Evolutionary conservation across 1,139 yeast genomes (phyloP).

Genomic region (Debaryomyces sp.): DNA sequence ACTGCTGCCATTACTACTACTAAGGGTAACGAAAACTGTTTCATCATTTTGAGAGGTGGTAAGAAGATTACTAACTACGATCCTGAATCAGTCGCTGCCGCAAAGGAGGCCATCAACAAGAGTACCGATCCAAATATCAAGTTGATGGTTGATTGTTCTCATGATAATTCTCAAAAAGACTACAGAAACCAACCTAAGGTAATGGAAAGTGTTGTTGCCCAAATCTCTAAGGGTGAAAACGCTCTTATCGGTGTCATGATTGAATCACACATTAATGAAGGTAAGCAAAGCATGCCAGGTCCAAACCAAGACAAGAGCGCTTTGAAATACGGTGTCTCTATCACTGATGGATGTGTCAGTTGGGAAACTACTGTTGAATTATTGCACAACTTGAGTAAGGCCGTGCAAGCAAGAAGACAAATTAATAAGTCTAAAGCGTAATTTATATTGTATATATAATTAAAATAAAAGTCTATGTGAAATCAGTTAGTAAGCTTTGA

Average conservation of each 20-base stretch:
- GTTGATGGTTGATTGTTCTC: constrained; percentile 95
- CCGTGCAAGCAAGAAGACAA: constrained; percentile 79
- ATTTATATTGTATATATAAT: constrained; percentile 1
- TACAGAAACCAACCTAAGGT: constrained; percentile 94
- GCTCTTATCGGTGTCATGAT: constrained; percentile 92
- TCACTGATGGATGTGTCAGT: constrained; percentile 94
- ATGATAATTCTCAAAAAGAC: constrained; percentile 94
- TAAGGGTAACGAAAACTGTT: constrained; percentile 87
- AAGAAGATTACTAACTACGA: constrained; percentile 92
- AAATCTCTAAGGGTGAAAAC: constrained; percentile 78
- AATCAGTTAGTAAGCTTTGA: background rate
- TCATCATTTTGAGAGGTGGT: constrained; percentile 94
- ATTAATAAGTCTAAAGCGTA: constrained; percentile 14
- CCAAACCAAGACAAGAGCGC: constrained; percentile 60
- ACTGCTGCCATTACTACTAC: constrained; percentile 95
- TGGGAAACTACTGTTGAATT: constrained; percentile 88
- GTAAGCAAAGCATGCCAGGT: constrained; percentile 81
- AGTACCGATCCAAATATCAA: constrained; percentile 47
- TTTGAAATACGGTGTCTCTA: constrained; percentile 92
- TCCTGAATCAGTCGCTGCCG: constrained; percentile 71
- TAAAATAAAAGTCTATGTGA: constrained; percentile 2
- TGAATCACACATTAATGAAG: constrained; percentile 90
- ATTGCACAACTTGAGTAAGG: constrained; percentile 75
- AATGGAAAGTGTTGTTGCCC: constrained; percentile 75
- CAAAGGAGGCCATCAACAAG: constrained; percentile 55